A percentile compares a stretch with the other conserved stretches of the same genome.
Evolutionary conservation across 108 stramenopile genomes (phyloP).

Genomic region (Epithemia pelagica): DNA sequence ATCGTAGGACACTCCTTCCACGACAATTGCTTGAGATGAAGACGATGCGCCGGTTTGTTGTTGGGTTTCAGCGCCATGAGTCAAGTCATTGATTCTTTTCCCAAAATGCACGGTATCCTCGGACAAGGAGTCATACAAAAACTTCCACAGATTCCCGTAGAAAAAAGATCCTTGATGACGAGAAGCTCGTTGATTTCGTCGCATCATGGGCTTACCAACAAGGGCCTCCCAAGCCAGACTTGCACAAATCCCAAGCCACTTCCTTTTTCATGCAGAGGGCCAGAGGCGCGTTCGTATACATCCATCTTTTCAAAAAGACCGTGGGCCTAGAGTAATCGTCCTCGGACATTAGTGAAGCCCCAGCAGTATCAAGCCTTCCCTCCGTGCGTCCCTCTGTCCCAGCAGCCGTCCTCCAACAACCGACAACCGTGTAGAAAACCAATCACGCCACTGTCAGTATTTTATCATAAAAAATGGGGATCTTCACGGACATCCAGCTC

Average conservation of each 20-base stretch:
- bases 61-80: too few species aligned
- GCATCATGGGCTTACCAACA: constrained; percentile 8
- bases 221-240: constrained; percentile 16
- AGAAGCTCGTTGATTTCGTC: constrained; percentile 11
- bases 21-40: constrained; percentile 1
- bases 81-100: background rate
- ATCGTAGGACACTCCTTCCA: constrained; percentile 9
- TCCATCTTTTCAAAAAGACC: constrained; percentile 18
- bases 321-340: too few species aligned
- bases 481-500: too few species aligned
- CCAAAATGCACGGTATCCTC: constrained; percentile 9
- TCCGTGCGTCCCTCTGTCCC: too few species aligned
- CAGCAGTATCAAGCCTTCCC: too few species aligned
- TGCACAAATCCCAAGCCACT: constrained; percentile 19
- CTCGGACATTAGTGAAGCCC: too few species aligned
- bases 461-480: too few species aligned
- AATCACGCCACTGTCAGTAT: too few species aligned
- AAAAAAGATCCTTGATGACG: constrained; percentile 14
- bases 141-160: constrained; percentile 18
- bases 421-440: too few species aligned
- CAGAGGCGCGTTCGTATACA: constrained; percentile 41
- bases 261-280: constrained; percentile 8
- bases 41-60: background rate
- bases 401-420: too few species aligned
- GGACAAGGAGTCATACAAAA: constrained; percentile 10